Evolutionary conservation across 1,284 basidiomycete species (phyloP).

Genomic region (Marasmius oreades): DNA sequence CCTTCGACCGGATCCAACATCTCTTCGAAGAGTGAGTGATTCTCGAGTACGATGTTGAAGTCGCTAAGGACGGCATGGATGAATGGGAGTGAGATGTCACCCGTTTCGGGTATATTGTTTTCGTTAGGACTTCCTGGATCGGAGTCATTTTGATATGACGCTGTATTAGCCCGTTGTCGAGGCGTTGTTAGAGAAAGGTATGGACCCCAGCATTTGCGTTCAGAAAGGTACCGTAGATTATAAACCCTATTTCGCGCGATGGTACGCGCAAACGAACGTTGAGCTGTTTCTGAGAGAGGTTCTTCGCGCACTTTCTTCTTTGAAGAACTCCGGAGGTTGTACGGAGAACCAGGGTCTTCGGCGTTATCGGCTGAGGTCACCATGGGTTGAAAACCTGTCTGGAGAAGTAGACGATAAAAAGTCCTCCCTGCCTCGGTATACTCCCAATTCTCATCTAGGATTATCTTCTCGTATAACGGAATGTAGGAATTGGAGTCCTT

Average conservation of each 20-base stretch:
- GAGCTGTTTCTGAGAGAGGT: not conserved
- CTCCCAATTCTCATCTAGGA: slow-evolving; percentile 21
- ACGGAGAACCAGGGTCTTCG: not conserved
- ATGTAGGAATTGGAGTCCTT: slow-evolving; percentile 10
- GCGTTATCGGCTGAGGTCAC: not conserved
- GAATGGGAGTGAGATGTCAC: slow-evolving; percentile 2
- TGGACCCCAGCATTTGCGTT: slow-evolving; percentile 36
- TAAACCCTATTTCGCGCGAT: slow-evolving; percentile 28
- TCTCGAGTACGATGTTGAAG: slow-evolving; percentile 3
- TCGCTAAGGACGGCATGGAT: slow-evolving; percentile 7
- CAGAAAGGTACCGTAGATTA: slow-evolving; percentile 36
- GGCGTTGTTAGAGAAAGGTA: slow-evolving; percentile 23
- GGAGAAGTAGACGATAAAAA: slow-evolving; percentile 23
- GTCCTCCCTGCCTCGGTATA: slow-evolving; percentile 23
- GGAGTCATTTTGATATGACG: not conserved
- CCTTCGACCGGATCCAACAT: slow-evolving; percentile 2
- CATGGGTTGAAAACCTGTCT: not conserved
- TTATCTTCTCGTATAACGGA: slow-evolving; percentile 7
- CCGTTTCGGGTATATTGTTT: not conserved
- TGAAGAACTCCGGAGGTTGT: slow-evolving; percentile 8
- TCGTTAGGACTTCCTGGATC: too few species aligned
- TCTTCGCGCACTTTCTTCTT: not conserved
- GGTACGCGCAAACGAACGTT: slow-evolving; percentile 9
- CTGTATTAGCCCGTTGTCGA: not conserved
- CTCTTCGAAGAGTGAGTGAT: not conserved